Percentiles rank a stretch among this genome's conserved stretches.
These are phyloP conservation scores for Typha latifolia DNA, from an alignment of 176 grass and related monocot genomes.

Conservation along the genomic window DNA sequence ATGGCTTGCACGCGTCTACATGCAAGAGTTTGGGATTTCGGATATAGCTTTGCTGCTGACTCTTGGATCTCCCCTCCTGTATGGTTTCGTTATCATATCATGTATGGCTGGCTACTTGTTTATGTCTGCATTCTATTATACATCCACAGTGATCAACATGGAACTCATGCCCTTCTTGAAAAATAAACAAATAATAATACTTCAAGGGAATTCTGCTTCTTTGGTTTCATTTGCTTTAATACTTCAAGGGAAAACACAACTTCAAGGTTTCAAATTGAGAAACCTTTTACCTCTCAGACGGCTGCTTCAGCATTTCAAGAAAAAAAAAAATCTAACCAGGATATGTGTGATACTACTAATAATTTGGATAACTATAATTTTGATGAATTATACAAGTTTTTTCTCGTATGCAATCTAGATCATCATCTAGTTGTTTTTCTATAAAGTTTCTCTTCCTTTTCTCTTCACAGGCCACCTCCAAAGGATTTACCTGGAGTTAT, in stretches of 20 bases:
- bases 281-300: no score
- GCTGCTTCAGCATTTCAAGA: no score
- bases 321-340: no score
- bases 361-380: no score
- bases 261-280: no score
- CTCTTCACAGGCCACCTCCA: conserved; percentile 49
- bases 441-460: neutral
- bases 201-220: no score
- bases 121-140: neutral
- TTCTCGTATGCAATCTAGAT: neutral
- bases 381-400: neutral
- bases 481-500: conserved; percentile 60
- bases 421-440: neutral
- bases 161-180: no score
- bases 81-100: conserved; percentile 18
- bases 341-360: no score
- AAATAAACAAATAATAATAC: no score
- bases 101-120: neutral
- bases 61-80: conserved; percentile 83
- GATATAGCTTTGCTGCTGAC: conserved; percentile 71
- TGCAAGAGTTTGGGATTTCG: conserved; percentile 55
- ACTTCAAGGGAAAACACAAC: no score
- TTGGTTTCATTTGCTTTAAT: no score
- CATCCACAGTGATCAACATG: neutral
- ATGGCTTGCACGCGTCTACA: conserved; percentile 74